These are phyloP conservation scores for Haberlea rhodopensis DNA, from an alignment of 257 asterid genomes.

Conservation along the genomic window DNA sequence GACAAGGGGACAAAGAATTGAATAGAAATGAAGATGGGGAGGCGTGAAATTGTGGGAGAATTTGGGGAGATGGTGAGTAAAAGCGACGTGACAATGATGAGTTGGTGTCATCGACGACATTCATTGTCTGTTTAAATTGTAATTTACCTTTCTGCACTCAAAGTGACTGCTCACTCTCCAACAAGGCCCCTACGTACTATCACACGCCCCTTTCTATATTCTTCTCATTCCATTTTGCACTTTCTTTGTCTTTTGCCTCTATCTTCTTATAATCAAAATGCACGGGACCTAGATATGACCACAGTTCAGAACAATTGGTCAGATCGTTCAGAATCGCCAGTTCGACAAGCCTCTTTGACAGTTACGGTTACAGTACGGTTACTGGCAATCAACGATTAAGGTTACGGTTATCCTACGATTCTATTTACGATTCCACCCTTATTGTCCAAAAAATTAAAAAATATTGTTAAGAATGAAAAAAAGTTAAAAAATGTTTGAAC, in stretches of 20 bases:
- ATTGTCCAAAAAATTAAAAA: no score
- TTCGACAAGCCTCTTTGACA: no score
- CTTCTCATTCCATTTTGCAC: slow-evolving; percentile 30
- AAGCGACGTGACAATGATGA: slow-evolving; percentile 62
- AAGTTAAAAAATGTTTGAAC: no score
- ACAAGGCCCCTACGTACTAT: slow-evolving; percentile 11
- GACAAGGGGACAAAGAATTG: slow-evolving; percentile 18
- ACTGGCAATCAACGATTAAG: no score
- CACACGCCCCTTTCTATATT: slow-evolving; percentile 17
- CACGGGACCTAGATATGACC: no score
- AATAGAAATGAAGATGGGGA: slow-evolving; percentile 13
- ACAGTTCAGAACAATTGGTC: no score
- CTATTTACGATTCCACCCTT: no score
- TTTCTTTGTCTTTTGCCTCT: neutral
- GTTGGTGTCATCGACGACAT: slow-evolving; percentile 40
- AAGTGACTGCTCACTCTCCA: slow-evolving; percentile 5
- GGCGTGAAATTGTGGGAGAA: slow-evolving; percentile 46
- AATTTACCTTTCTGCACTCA: slow-evolving; percentile 13
- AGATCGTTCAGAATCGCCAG: no score
- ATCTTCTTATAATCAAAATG: neutral
- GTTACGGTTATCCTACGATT: no score
- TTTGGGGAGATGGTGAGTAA: slow-evolving; percentile 29
- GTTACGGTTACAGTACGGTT: no score
- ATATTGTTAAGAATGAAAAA: no score
- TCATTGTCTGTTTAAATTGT: slow-evolving; percentile 24